Evolutionary conservation across 2,329 filamentous ascomycete species (phyloP), one percentile per base, ranked within the genome.

Genomic region (Fusarium sp.): DNA sequence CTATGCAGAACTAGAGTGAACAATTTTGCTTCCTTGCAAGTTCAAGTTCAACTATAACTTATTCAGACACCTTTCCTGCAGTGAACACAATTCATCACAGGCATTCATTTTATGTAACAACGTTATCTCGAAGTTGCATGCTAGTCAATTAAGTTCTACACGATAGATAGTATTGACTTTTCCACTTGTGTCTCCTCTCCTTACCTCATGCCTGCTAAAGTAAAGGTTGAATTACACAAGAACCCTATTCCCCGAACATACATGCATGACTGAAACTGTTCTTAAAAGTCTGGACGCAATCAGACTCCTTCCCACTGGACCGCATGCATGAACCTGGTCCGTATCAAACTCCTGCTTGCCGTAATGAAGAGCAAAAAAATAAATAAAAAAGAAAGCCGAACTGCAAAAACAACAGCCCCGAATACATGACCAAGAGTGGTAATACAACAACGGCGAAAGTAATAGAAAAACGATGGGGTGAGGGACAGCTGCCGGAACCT

Each of bases 321-420:
- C 71, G 43, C 55, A 65, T 50, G 49, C 64, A 69, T 55, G 34
- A 65, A 51, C 66, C 57, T 58, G 53, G 59, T 65, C 73, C 66
- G 34, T 55, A 60, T 66, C 59, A 65, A 74, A 75, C 73, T 75
- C 73, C 73, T 63, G 68, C 73, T 66, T 71, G 62, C 59, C 68
- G 16, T 23, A 63, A 68, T 61, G 58, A 69, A 50, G 45, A 48
- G 55, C 28, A 21, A 56, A 56, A 56, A 63, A 66, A 59, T 28
- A 28, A 28, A 28, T 28, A 37, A 21, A 56, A 54, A 60, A 66
- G 58, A 28, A 28, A 28, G 27, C 43, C 41, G 20, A 50, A 48
- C 47, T 58, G 61, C 55, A 55, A 49, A 59, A 53, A n/a, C 34
- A 60, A 62, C 51, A 61, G 51, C 49, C 49, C 45, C 34, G 45